These are phyloP conservation scores for Backusella tuberculispora DNA, from an alignment of 192 early-diverging fungal genomes.

Conservation along the genomic window DNA sequence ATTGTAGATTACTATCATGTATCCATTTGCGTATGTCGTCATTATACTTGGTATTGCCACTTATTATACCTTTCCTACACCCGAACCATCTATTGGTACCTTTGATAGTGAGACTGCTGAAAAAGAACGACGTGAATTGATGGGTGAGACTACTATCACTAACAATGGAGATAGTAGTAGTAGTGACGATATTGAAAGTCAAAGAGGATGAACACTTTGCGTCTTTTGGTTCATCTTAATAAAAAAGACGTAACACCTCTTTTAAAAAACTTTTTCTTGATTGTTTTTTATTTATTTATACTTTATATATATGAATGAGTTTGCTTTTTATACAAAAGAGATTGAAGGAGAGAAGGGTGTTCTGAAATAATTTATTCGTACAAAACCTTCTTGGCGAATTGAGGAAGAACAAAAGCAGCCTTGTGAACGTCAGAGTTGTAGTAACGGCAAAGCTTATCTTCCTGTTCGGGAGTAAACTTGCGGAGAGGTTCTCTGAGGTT, in stretches of 20 bases:
- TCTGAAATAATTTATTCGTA: constrained; percentile 28
- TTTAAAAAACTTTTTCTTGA: not conserved
- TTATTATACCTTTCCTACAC: constrained; percentile 67
- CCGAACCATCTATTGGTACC: constrained; percentile 52
- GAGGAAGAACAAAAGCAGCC: constrained; percentile 90
- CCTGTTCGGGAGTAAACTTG: constrained; percentile 74
- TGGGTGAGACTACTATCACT: constrained; percentile 18
- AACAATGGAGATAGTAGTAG: not conserved
- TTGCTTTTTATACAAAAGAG: constrained; percentile 1
- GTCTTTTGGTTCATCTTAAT: constrained; percentile 39
- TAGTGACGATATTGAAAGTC: not conserved
- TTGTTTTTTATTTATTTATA: constrained; percentile 10
- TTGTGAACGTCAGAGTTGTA: constrained; percentile 94
- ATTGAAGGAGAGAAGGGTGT: not conserved
- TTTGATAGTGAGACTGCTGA: constrained; percentile 31
- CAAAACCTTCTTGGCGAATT: constrained; percentile 76
- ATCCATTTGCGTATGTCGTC: constrained; percentile 69
- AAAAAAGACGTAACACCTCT: constrained; percentile 24
- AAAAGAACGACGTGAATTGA: constrained; percentile 30
- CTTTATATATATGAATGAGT: constrained; percentile 7
- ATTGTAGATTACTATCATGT: constrained; percentile 47
- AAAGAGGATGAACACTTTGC: constrained; percentile 32
- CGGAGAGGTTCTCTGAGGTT: constrained; percentile 82
- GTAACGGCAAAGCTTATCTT: constrained; percentile 84
- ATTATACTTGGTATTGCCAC: constrained; percentile 68